Percentiles rank a stretch among this genome's conserved stretches.
Evolutionary conservation across 331 rosid species (phyloP).

Genomic region (Malus hybrid): DNA sequence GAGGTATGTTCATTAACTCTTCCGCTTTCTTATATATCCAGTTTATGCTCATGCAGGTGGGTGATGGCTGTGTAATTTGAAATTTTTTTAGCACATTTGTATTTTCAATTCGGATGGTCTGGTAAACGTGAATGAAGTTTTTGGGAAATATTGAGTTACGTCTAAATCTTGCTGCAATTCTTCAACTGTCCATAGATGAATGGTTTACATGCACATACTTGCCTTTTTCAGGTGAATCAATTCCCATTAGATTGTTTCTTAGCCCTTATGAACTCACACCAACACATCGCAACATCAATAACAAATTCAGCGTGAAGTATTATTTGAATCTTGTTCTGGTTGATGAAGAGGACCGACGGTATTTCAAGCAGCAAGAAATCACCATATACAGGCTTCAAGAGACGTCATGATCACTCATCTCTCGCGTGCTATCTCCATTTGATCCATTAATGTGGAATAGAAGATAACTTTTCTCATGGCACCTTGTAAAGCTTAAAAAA

Average conservation of each 20-base stretch:
- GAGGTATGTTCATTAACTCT: constrained; percentile 46
- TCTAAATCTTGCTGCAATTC: neutral
- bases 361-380: constrained; percentile 79
- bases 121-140: no score
- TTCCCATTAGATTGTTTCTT: constrained; percentile 88
- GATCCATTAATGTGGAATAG: constrained; percentile 16
- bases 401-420: constrained; percentile 38
- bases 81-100: no score
- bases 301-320: constrained; percentile 90
- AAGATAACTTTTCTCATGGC: constrained; percentile 20
- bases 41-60: no score
- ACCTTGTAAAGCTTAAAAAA: constrained; percentile 33
- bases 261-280: constrained; percentile 92
- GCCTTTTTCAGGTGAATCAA: constrained; percentile 68
- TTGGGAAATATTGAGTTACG: neutral
- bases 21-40: neutral
- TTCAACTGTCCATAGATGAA: no score
- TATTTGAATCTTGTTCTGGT: constrained; percentile 90
- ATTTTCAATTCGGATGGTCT: no score
- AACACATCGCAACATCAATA: constrained; percentile 78
- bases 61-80: no score
- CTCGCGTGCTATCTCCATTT: constrained; percentile 8
- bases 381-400: constrained; percentile 83
- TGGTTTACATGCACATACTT: neutral
- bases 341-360: constrained; percentile 56